These are phyloP conservation scores for Cyclocybe aegerita DNA, from an alignment of 768 basidiomycete genomes.

Conservation along the genomic window DNA sequence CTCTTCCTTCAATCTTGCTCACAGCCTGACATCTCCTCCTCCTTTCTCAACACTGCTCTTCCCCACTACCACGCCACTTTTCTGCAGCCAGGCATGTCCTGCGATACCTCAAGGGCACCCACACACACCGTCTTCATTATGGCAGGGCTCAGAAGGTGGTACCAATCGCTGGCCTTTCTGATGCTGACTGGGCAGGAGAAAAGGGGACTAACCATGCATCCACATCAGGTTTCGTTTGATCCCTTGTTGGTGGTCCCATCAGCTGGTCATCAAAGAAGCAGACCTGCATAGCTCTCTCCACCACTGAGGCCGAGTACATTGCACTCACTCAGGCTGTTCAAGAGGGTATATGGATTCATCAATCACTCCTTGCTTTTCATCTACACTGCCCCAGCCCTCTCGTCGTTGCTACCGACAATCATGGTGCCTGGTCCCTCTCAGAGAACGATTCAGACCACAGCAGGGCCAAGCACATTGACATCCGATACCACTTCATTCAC, in stretches of 20 bases:
- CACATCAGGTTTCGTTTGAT: constrained; percentile 25
- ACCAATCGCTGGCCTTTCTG: constrained; percentile 9
- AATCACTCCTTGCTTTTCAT: constrained; percentile 8
- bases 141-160: background rate
- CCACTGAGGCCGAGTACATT: constrained; percentile 43
- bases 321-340: constrained; percentile 22
- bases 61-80: constrained; percentile 35
- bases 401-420: constrained; percentile 1
- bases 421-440: constrained; percentile 6
- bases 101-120: constrained; percentile 33
- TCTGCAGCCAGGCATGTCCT: constrained; percentile 36
- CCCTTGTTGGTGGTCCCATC: constrained; percentile 32
- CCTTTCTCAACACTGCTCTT: constrained; percentile 30
- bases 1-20: constrained; percentile 8
- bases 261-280: constrained; percentile 35
- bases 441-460: too few relatives aligned
- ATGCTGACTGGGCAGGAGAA: constrained; percentile 16
- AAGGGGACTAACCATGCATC: constrained; percentile 8
- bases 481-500: constrained; percentile 9
- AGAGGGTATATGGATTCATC: constrained; percentile 21
- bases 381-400: background rate
- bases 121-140: constrained; percentile 16
- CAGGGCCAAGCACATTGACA: constrained; percentile 9
- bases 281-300: constrained; percentile 28
- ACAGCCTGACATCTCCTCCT: constrained; percentile 10